Conservation (phyloP, 495 filamentous ascomycete species). For the Xylaria flabelliformis region DNA sequence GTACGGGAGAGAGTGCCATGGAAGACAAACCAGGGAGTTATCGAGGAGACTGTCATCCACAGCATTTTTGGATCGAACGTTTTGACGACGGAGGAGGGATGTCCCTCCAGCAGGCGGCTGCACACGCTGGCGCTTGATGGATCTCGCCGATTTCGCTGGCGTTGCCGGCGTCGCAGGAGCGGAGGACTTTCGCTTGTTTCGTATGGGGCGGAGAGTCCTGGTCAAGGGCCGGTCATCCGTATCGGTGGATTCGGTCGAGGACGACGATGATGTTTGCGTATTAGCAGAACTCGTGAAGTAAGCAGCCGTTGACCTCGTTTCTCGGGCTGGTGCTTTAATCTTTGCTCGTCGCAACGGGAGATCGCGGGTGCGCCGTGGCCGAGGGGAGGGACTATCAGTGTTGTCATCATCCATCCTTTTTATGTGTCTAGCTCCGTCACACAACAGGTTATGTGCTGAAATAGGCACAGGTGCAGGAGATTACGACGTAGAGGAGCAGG, state of each 20-base stretch:
- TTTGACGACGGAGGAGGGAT: background rate
- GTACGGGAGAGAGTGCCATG: conserved; percentile 76
- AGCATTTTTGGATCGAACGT: background rate
- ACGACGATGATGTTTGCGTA: conserved; percentile 12
- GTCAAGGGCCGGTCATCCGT: conserved; percentile 6
- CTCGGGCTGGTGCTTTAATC: conserved; percentile 30
- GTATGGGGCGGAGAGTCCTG: background rate
- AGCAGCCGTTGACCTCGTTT: conserved; percentile 32
- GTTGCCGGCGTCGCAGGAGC: background rate
- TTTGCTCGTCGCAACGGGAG: conserved; percentile 38
- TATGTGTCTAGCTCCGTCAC: background rate
- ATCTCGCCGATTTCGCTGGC: background rate
- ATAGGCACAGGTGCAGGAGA: background rate
- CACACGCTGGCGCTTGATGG: conserved; percentile 17
- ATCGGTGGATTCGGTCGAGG: conserved; percentile 1
- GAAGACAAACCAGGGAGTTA: conserved; percentile 54
- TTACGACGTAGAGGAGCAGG: background rate
- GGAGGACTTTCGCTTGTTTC: conserved; percentile 4
- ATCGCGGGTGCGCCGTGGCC: conserved; percentile 28
- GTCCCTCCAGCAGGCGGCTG: background rate
- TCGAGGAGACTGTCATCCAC: conserved; percentile 6
- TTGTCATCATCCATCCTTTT: conserved; percentile 23
- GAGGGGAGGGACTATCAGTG: conserved; percentile 15
- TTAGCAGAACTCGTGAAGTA: conserved; percentile 25
- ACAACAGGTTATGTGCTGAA: conserved; percentile 2